Evolutionary conservation across 768 basidiomycete genomes (phyloP), one percentile per base, ranked within the genome.

Genomic region (Dioszegia hungarica): DNA sequence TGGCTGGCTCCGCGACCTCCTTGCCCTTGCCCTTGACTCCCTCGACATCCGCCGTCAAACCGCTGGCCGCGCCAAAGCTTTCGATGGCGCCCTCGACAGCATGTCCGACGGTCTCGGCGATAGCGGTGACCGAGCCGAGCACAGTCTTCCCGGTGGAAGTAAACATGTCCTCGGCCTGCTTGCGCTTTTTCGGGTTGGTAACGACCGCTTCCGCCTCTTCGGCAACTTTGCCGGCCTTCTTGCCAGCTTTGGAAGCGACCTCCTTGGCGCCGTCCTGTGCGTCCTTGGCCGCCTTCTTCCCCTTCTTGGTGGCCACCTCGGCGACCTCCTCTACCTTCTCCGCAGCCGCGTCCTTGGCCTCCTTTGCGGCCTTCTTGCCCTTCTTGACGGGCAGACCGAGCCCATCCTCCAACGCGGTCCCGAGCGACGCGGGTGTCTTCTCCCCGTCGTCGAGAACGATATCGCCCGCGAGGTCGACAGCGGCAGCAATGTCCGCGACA

Each of bases 121-220:
- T 62, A 20, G 53, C 60, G 15, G 58, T 57, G 20, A 61, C 59
- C 9, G 56, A 61, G 34, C 61, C 52, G 37, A 61, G 41, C 27
- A 67, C 69, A 20, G 56, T 59, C 31, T 69, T 63, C 22, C 62
- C 72, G 17, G 64, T 60, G 3, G 50, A 28, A 47, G 44, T 45
- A 61, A 70, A 57, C 15, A 67, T 66, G 29, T 70, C 72, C 45
- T 67, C 72, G 25, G 72, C 69, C 48, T 60, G 60, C 52, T 71
- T 74, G 33, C 72, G 62, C 51, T 74, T 74, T 55, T 63, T 63
- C 20, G 70, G 67, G 38, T 66, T 65, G 24, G 58, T 63, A 17
- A 57, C 55, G 15, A 57, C 59, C 20, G 65, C 62, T 24, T 61
- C 46, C 19, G 57, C 59, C 38, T 68, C 57, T 28, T 57, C 53